A percentile compares a stretch with the other conserved stretches of the same genome.
phyloP scores from a whole-genome alignment of 805 yeast genomes.

The Cyberlindnera veronae region DNA sequence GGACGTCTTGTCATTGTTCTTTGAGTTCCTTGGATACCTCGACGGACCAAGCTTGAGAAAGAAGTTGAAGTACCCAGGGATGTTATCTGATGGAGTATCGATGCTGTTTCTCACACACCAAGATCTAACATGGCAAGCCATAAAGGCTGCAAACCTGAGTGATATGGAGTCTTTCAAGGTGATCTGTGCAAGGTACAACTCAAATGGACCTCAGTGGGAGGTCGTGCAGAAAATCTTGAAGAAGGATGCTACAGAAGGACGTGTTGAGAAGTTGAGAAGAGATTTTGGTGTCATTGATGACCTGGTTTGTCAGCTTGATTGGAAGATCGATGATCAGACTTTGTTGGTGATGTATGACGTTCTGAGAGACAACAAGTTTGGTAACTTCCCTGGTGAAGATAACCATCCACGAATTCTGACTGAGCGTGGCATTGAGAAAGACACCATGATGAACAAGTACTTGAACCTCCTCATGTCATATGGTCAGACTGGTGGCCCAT shows the following conservation, averaged over 20 bases:
- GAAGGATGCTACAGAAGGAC: background rate
- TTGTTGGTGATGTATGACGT: slow-evolving; percentile 19
- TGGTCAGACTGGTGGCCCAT: background rate
- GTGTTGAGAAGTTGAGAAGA: slow-evolving; percentile 2
- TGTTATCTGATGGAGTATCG: slow-evolving; percentile 20
- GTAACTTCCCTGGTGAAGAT: slow-evolving; percentile 17
- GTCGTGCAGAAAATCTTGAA: slow-evolving; percentile 6
- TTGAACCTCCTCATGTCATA: slow-evolving; percentile 17
- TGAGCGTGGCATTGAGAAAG: slow-evolving; percentile 9
- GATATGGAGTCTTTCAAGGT: slow-evolving; percentile 17
- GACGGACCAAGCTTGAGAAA: slow-evolving; percentile 6
- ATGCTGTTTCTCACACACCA: slow-evolving; percentile 14
- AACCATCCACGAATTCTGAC: slow-evolving; percentile 10
- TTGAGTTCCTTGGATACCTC: slow-evolving; percentile 16
- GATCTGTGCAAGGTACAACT: slow-evolving; percentile 8
- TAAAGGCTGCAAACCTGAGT: slow-evolving; percentile 7
- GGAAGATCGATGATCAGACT: slow-evolving; percentile 17
- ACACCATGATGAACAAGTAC: slow-evolving; percentile 16
- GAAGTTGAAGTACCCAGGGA: slow-evolving; percentile 11
- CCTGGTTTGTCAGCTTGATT: slow-evolving; percentile 5
- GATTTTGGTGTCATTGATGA: slow-evolving; percentile 11
- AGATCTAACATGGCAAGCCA: slow-evolving; percentile 14
- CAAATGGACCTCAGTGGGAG: slow-evolving; percentile 11
- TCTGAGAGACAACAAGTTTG: slow-evolving; percentile 21
- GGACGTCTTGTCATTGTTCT: slow-evolving; percentile 13